Base-by-base conservation (phyloP, 1,139 yeast species). In the Meyerozyma athensensis region DNA sequence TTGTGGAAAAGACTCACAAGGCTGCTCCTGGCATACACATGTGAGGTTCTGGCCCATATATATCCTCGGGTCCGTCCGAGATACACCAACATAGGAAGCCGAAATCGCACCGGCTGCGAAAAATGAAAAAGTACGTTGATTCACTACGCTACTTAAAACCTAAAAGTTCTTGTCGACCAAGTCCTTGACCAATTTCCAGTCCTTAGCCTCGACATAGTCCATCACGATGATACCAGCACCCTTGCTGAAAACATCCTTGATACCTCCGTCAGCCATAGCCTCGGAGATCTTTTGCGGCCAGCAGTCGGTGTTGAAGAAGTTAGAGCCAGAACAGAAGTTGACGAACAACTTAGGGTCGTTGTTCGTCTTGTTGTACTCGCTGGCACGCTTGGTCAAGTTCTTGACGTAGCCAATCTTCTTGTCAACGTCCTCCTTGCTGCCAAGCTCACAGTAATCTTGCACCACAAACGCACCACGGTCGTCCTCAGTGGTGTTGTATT, bases 281-380 rank as follows among this genome's bases (percentile, higher is more conserved):
- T 68, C 61, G 23, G 89, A 77, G 42, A 83, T 77, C 47, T 74
- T 71, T 43, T 74, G 70, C 1, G 94, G 94, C 95, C 94, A 85
- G 56, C 87, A 82, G 39, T 66, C 72, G 37, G 72, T 77, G 59
- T 81, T 79, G 57, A 79, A 81, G 58, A 83, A 81, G 59, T 81
- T 82, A 33, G 90, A 73, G 19, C 85, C 94, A 2, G 89, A 76
- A 43, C 87, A 79, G 56, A 81, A 85, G 62, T 84, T 85, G 47
- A 85, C 59, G 51, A 77, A 83, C 47, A 84, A 63, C 59, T 81
- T 82, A 38, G 76, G 69, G 47, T 75, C 74, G 26, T 58, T 50
- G 35, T 62, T 51, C 39, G 61, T 53, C 26, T 72, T 61, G 53
- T 75, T 74, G 61, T 77, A 75, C 22, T 72, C 66, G 30, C 54